Evolutionary conservation across 2,329 filamentous ascomycete species (phyloP).

Genomic region (Aspergillus novofumigatus): DNA sequence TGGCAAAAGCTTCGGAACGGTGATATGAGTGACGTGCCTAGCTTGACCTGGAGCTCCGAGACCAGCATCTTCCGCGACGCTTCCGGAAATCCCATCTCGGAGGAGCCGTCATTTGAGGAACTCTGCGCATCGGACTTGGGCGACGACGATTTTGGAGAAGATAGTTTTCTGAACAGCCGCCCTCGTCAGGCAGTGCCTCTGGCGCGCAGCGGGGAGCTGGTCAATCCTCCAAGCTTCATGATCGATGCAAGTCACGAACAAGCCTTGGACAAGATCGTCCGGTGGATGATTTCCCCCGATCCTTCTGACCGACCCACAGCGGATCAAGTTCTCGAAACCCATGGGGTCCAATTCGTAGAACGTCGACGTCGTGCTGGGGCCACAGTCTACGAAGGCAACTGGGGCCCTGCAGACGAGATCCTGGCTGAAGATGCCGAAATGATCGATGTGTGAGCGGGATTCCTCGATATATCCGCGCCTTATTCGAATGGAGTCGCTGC

Average conservation of each 20-base stretch:
- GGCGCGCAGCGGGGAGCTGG: conserved; percentile 53
- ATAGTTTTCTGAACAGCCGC: conserved; percentile 28
- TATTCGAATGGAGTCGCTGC: conserved; percentile 23
- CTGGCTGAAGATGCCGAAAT: conserved; percentile 58
- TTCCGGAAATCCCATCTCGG: conserved; percentile 62
- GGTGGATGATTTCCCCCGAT: conserved; percentile 79
- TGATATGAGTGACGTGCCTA: conserved; percentile 83
- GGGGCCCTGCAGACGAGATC: conserved; percentile 72
- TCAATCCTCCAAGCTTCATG: conserved; percentile 83
- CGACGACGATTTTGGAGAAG: conserved; percentile 42
- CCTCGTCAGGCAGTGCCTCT: conserved; percentile 23
- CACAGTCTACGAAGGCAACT: conserved; percentile 94
- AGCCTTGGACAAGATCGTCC: conserved; percentile 78
- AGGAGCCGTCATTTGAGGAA: conserved; percentile 41
- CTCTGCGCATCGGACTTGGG: conserved; percentile 41
- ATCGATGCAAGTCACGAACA: conserved; percentile 65
- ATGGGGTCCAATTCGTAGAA: conserved; percentile 76
- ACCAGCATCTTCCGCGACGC: conserved; percentile 70
- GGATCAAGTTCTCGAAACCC: conserved; percentile 66
- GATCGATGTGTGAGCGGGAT: conserved; percentile 52
- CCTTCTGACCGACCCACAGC: conserved; percentile 70
- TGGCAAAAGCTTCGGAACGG: conserved; percentile 89
- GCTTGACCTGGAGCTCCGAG: conserved; percentile 73
- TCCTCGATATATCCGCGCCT: conserved; percentile 17
- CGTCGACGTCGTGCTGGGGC: conserved; percentile 75